These are phyloP conservation scores for Hymenoscyphus fructigenus DNA, from an alignment of 2,329 filamentous ascomycete genomes.

Conservation along the genomic window DNA sequence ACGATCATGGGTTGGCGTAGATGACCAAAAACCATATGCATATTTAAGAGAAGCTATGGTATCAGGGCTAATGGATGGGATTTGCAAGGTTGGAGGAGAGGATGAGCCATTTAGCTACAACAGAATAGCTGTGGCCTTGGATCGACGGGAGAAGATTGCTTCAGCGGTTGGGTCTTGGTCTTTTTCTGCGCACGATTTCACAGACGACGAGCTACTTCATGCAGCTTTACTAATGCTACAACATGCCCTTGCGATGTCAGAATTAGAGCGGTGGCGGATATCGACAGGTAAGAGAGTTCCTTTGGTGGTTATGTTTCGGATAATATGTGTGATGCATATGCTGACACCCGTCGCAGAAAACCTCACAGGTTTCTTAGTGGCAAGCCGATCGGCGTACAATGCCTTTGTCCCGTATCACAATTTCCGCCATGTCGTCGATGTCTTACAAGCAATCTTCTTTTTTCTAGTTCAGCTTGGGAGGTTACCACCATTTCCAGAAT, in stretches of 20 bases:
- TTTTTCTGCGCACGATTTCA: slow-evolving; percentile 87
- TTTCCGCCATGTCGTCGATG: slow-evolving; percentile 95
- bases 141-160: slow-evolving; percentile 65
- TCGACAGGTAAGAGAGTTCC: slow-evolving; percentile 60
- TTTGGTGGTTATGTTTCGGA: slow-evolving; percentile 28
- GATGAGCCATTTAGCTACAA: slow-evolving; percentile 63
- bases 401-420: slow-evolving; percentile 97
- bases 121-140: slow-evolving; percentile 65
- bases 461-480: slow-evolving; percentile 81
- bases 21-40: slow-evolving; percentile 81
- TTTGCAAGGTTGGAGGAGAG: slow-evolving; percentile 68
- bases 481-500: slow-evolving; percentile 63
- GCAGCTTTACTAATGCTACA: slow-evolving; percentile 86
- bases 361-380: slow-evolving; percentile 80
- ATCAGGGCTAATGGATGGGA: slow-evolving; percentile 82
- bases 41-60: slow-evolving; percentile 94
- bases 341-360: slow-evolving; percentile 61
- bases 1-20: slow-evolving; percentile 86
- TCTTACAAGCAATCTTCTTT: slow-evolving; percentile 88
- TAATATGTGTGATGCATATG: slow-evolving; percentile 29
- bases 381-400: slow-evolving; percentile 92
- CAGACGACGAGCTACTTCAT: slow-evolving; percentile 85
- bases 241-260: slow-evolving; percentile 79
- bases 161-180: slow-evolving; percentile 71
- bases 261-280: slow-evolving; percentile 78